Percentiles rank a stretch among this genome's conserved stretches.
Evolutionary conservation across 2,329 filamentous ascomycete species (phyloP).

Genomic region (Aspergillus vadensis): DNA sequence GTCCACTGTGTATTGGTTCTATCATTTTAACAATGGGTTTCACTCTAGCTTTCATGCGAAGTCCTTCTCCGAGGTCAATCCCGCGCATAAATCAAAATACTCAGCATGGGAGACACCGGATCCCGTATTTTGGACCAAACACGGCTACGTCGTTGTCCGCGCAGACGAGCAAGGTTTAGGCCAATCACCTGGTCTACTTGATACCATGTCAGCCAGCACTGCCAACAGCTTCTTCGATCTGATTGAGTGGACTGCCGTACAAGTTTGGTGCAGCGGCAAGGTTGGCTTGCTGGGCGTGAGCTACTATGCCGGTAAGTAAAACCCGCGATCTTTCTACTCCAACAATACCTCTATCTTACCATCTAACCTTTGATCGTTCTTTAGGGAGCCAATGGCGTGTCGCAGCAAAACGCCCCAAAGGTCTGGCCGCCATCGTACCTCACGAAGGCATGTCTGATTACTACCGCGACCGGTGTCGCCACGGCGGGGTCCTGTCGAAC

Average conservation of each 20-base stretch:
- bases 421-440: slow-evolving; percentile 52
- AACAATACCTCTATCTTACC: too few species aligned
- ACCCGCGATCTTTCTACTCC: too few species aligned
- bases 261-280: slow-evolving; percentile 52
- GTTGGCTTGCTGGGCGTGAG: slow-evolving; percentile 53
- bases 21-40: not conserved
- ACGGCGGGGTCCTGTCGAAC: slow-evolving; percentile 62
- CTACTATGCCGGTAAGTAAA: slow-evolving; percentile 48
- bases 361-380: not conserved
- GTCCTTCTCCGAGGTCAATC: slow-evolving; percentile 42
- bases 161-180: slow-evolving; percentile 54
- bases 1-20: not conserved
- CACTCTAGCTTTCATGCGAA: not conserved
- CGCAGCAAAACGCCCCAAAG: slow-evolving; percentile 52
- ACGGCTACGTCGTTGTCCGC: slow-evolving; percentile 57
- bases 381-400: slow-evolving; percentile 53
- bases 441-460: slow-evolving; percentile 58
- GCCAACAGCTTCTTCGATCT: slow-evolving; percentile 52
- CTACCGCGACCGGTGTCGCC: slow-evolving; percentile 57
- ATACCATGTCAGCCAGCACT: slow-evolving; percentile 53
- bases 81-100: slow-evolving; percentile 53
- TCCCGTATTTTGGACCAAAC: slow-evolving; percentile 55
- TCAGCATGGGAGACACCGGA: slow-evolving; percentile 61
- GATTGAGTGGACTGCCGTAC: slow-evolving; percentile 51
- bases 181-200: slow-evolving; percentile 52